Evolutionary conservation across 73 alveolate species (phyloP), one percentile per base, ranked within the genome.

Genomic region (Paramecium octaurelia): DNA sequence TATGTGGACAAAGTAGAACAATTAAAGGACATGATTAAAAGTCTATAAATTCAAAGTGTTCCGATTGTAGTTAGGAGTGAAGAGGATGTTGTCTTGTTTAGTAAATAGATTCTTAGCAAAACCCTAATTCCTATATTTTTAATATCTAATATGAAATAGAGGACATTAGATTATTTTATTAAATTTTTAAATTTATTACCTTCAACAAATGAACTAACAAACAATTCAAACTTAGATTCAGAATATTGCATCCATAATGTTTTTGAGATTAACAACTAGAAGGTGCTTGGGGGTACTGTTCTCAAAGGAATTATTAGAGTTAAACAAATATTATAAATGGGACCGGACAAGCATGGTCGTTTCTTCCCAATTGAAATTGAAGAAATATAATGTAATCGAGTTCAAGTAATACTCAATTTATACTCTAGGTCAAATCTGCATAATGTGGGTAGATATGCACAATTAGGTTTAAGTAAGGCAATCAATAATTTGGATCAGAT

Each of bases 381-480:
- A 57, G 97, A 93, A 73, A 97, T 98, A 54, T 96, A 97, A 93
- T 97, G 99, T 76, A 98, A 96, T 85, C 92, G 93, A 75, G 95
- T 97, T n/a, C 86, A 95, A 58, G 98, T 80, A 80, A 16, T 38
- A 76, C 10, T 12, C 7, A 42, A 29, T 12, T 11, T 54, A 54
- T 54, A 40, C 3, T 24, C 11, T 43, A 80, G 91, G 91, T 96
- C 16, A 94, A 94, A 77, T 92, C 95, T 86, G 98, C 95, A 1
- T 85, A 92, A 86, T 97, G 98, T 92, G 99, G 99, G 3, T 97
- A 98, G 94, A 93, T 97, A 92, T 97, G 99, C 59, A 85, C 98
- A 20, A 93, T 95, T 38, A 92, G 93, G 27, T 93, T 97, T 43
- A 88, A 95, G 20, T 42, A 70, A 8, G 87, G 96, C 14, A 69